Conservation (phyloP, 768 basidiomycete genomes). For the Naematelia encephala region DNA sequence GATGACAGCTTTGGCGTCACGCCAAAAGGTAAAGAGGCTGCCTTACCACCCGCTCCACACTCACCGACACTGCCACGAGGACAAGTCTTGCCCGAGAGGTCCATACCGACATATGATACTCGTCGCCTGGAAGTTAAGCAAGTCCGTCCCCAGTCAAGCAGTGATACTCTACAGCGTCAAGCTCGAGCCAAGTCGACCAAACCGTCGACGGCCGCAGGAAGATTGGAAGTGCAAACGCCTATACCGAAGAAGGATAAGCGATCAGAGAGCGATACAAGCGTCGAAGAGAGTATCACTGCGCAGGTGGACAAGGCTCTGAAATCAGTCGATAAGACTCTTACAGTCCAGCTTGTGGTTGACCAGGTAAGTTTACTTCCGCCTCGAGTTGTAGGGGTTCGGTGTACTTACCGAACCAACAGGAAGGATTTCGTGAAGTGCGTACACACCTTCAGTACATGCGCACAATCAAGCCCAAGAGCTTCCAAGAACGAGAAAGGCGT, state of each 20-base stretch:
- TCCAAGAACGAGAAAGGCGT: slow-evolving; percentile 23
- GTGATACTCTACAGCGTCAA: not conserved
- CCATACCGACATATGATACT: not conserved
- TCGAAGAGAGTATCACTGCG: not conserved
- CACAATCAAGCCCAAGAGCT: slow-evolving; percentile 49
- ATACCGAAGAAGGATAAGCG: not conserved
- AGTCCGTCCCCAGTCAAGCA: not conserved
- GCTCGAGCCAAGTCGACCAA: not conserved
- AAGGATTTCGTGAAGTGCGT: slow-evolving; percentile 67
- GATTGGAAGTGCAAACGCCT: slow-evolving; percentile 1
- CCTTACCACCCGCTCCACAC: not conserved
- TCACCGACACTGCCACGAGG: not conserved
- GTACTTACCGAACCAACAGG: not conserved
- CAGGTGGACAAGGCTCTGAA: slow-evolving; percentile 11
- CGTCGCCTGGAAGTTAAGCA: not conserved
- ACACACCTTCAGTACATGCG: slow-evolving; percentile 63
- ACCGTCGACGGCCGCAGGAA: not conserved
- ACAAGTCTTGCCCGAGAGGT: not conserved
- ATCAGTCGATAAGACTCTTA: slow-evolving; percentile 50
- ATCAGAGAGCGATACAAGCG: not conserved
- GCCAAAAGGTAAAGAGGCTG: not conserved
- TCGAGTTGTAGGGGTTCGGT: not conserved
- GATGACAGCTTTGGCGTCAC: not conserved
- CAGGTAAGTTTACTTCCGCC: slow-evolving; percentile 52
- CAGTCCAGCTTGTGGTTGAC: slow-evolving; percentile 69